These are phyloP conservation scores for Maudiozyma saulgeensis DNA, from an alignment of 805 yeast genomes.

Conservation along the genomic window DNA sequence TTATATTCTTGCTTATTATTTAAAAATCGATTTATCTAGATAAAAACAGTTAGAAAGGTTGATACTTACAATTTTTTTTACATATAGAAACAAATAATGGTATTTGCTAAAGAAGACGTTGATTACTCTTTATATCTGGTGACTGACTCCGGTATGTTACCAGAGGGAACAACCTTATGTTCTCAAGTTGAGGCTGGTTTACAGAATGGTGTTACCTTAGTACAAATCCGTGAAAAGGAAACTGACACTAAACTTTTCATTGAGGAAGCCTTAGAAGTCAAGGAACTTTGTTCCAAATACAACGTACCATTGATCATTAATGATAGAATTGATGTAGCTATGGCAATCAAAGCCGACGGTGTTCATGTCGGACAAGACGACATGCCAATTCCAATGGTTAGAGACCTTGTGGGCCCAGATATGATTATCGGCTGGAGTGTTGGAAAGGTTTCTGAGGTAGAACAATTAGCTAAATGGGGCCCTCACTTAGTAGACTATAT, in stretches of 20 bases:
- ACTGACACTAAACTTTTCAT: slow-evolving; percentile 61
- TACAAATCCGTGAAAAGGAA: slow-evolving; percentile 76
- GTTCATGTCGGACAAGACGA: slow-evolving; percentile 92
- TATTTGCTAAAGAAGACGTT: slow-evolving; percentile 15
- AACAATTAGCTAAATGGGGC: slow-evolving; percentile 25
- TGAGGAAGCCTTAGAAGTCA: slow-evolving; percentile 49
- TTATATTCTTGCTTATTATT: too few relatives aligned
- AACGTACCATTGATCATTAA: slow-evolving; percentile 75
- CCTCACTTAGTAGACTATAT: slow-evolving; percentile 54
- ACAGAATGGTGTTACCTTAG: slow-evolving; percentile 64
- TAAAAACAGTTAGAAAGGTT: too few relatives aligned
- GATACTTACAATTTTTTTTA: too few relatives aligned
- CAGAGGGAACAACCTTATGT: slow-evolving; percentile 43
- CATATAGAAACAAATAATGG: slow-evolving; percentile 7
- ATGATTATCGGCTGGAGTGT: slow-evolving; percentile 78
- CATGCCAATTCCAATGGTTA: slow-evolving; percentile 46
- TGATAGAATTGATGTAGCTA: slow-evolving; percentile 80
- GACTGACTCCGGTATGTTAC: slow-evolving; percentile 70
- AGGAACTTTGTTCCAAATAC: slow-evolving; percentile 46
- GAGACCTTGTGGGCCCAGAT: slow-evolving; percentile 58
- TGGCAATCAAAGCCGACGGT: slow-evolving; percentile 85
- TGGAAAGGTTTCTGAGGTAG: slow-evolving; percentile 44
- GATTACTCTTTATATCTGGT: slow-evolving; percentile 61
- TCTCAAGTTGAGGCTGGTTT: slow-evolving; percentile 58
- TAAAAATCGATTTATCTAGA: too few relatives aligned